Base-by-base conservation (phyloP, 1,139 yeast genomes). In the Kodamaea sp. region DNA sequence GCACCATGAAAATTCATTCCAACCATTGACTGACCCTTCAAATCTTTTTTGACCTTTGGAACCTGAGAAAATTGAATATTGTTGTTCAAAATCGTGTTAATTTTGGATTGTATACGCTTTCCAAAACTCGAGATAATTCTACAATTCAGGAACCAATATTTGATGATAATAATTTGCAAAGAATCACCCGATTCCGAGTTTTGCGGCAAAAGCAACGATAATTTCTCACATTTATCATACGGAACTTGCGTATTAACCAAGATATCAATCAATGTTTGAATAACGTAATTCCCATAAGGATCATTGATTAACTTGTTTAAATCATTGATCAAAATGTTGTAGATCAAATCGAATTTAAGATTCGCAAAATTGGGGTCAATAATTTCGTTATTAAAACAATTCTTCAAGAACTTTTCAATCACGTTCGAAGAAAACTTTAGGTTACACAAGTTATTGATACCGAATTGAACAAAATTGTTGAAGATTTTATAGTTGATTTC, bases 401-500 rank as follows among this genome's bases (percentile, higher is more conserved):
- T 70, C 49, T 69, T 70, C 50, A 71, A 58, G 39, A 69, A 67
- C 50, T 70, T 71, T 46, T 71, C 76, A 45, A 71, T 62, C 7
- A 71, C 76, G 44, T 71, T 71, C 24, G 75, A 69, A n/a, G 71
- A 63, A 47, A 70, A 71, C 48, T 71, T 71, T 47, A 66, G 57
- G 43, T 64, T 67, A 45, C 76, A 70, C 48, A 69, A 60, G 38
- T 58, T 59, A 38, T 55, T 48, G 41, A 71, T 54, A 30, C 73
- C 73, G 44, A 53, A 66, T 40, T 57, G 53, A 11, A 62, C 48
- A 43, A 70, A 65, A 45, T 70, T 66, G 20, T 58, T 53, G 44
- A 56, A 69, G 40, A 71, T 62, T 41, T 54, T 54, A 42, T 53
- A 52, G 46, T 64, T 65, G 40, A 71, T 67, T 23, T 65, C 67